Base-by-base conservation (phyloP, 208 protist species). In the Wallacemonas sp. region DNA sequence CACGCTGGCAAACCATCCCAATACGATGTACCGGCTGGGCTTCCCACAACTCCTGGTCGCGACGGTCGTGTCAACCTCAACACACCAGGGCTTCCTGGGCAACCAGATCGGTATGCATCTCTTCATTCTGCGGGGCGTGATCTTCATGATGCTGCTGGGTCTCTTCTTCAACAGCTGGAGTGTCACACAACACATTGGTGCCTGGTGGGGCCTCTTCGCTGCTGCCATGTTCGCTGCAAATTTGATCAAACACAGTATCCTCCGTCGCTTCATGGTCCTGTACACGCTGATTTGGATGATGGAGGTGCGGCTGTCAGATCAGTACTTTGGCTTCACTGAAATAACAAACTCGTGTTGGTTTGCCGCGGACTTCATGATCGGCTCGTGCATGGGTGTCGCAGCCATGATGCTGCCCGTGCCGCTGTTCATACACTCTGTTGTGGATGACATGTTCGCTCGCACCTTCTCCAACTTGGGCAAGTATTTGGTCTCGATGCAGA, bases 401-500 rank as follows among this genome's bases (percentile, higher is more conserved):
- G 60, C 72, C 21, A 46, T 61, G 11, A 36, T 70, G 29, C 47
- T 78, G 26, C 72, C 72, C 5, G 64, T 67, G n/a, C 72, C 72
- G 19, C 30, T 70, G 11, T 32, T 68, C 26, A 47, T 62, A 9
- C 55, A 67, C 21, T 61, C 17, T 1, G 43, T 69, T 0, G 36
- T 78, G 29, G 66, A 78, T 49, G 69, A 24, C 33, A 55, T 68
- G 1, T 52, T 67, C 27, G 61, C 39, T 11, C 58, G 57, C 36
- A 64, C 61, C 33, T 65, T 60, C 43, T 30, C 52, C 9, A 57
- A 57, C 44, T 34, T 72, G 12, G 55, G 57, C 43, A 72, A 72
- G 57, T 68, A 75, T 61, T 46, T 82, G 64, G 48, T 74, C 21
- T 63, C 44, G 19, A 82, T 82, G 76, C 27, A 65, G 12, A 70